Evolutionary conservation across 805 yeast genomes (phyloP).

Genomic region (Yarrowia phangngaensis): DNA sequence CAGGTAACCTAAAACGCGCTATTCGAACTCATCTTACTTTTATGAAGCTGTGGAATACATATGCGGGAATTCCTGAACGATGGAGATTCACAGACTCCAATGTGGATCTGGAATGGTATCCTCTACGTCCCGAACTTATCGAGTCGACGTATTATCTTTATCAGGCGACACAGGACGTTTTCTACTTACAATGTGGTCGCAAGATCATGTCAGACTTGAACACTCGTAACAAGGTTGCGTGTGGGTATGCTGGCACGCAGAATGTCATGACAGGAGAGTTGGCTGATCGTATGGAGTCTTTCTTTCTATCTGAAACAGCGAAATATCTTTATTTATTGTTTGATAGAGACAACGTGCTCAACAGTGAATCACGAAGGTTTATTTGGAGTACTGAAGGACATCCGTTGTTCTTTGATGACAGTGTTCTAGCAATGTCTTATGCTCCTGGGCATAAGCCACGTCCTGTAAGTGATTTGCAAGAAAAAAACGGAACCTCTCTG

Average conservation of each 20-base stretch:
- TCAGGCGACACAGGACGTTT: constrained; percentile 80
- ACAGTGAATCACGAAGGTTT: constrained; percentile 40
- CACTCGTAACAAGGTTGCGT: constrained; percentile 50
- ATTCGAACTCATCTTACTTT: constrained; percentile 56
- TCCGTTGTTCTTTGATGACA: constrained; percentile 64
- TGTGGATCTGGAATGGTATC: constrained; percentile 79
- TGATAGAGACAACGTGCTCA: constrained; percentile 43
- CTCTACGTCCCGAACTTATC: constrained; percentile 84
- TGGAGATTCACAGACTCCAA: constrained; percentile 51
- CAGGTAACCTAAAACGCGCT: constrained; percentile 71
- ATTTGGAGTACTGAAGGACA: constrained; percentile 84
- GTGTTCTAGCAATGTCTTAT: constrained; percentile 31
- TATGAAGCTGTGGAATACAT: constrained; percentile 74
- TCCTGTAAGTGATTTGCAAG: constrained; percentile 2
- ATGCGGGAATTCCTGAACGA: constrained; percentile 81
- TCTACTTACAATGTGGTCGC: constrained; percentile 72
- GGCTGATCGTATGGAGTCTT: constrained; percentile 87
- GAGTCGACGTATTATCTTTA: constrained; percentile 84
- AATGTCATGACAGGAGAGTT: constrained; percentile 58
- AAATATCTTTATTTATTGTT: constrained; percentile 78
- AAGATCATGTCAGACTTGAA: constrained; percentile 56
- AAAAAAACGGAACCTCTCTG: constrained; percentile 2
- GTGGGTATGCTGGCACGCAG: constrained; percentile 79
- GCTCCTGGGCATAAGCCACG: background rate
- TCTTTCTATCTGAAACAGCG: constrained; percentile 80